Conservation (phyloP, 2,329 filamentous ascomycete genomes). For the Grosmannia penicillata region DNA sequence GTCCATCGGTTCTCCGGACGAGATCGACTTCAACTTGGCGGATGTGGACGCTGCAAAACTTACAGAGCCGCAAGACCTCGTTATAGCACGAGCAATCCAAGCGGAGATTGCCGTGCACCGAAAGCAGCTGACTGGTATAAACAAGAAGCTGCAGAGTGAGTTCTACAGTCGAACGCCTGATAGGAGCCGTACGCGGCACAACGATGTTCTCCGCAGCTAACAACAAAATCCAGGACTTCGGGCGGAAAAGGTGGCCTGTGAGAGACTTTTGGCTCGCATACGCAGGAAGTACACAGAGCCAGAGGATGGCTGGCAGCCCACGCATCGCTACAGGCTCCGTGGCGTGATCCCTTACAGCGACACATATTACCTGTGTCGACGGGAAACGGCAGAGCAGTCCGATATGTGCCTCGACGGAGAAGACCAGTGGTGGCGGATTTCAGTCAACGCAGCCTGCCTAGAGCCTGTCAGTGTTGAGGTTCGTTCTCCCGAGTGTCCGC, state of each 20-base stretch:
- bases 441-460: slow-evolving; percentile 8
- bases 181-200: too few relatives aligned
- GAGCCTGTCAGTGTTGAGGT: slow-evolving; percentile 12
- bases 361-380: slow-evolving; percentile 15
- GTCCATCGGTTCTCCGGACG: slow-evolving; percentile 4
- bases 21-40: slow-evolving; percentile 11
- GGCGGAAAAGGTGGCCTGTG: slow-evolving; percentile 5
- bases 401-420: not conserved
- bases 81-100: slow-evolving; percentile 7
- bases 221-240: not conserved
- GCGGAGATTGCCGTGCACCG: slow-evolving; percentile 10
- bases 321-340: slow-evolving; percentile 15
- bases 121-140: slow-evolving; percentile 7
- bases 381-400: slow-evolving; percentile 10
- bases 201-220: not conserved
- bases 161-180: not conserved
- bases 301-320: slow-evolving; percentile 13
- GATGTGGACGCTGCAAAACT: slow-evolving; percentile 10
- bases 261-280: slow-evolving; percentile 3
- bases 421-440: slow-evolving; percentile 18
- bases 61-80: slow-evolving; percentile 8
- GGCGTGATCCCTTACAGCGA: slow-evolving; percentile 15
- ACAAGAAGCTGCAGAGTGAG: slow-evolving; percentile 6
- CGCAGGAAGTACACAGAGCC: slow-evolving; percentile 11
- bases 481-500: not conserved